Base-by-base conservation (phyloP, 2,329 filamentous ascomycete genomes). In the Fusarium lyarnte region DNA sequence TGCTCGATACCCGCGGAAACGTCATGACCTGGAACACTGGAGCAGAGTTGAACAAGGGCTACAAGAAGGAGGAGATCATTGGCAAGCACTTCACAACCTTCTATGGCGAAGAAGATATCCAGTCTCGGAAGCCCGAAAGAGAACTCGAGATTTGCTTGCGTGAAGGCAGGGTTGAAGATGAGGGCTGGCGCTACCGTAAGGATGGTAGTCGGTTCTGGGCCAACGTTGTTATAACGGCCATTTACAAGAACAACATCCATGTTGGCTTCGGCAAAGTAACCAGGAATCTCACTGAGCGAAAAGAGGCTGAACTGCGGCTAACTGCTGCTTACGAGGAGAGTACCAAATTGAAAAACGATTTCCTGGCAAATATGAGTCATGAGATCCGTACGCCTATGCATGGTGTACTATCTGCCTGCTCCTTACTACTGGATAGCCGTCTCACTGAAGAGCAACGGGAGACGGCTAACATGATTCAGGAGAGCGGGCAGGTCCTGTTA, bases 311-410 rank as follows among this genome's bases (percentile, higher is more conserved):
- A 21, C 14, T 52, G 31, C 43, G 31, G 12, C 25, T 63, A 1
- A 62, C 39, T n/a, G 60, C 60, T n/a, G 60, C 60, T n/a, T 35
- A 61, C 8, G 60, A 63, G 25, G 60, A 63, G 19, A 63, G 60
- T 25, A 31, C 55, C 3, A 35, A 35, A 6, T 19, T 63, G 5
- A 63, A 63, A 7, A 51, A 63, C 17, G 60, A 63, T 9, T 63
- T 63, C 42, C 31, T 63, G 10, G 60, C 60, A 43, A 62, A 63
- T 0, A 63, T 63, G 13, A 63, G 60, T 10, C 60, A 63, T 11
- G 60, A 63, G 43, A 63, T 63, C 31, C 57, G 60, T 10, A 63
- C 60, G 1, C 60, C 60, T 5, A 63, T 63, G 57, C 60, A 63
- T 17, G 60, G 60, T 10, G 36, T 63, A 4, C 57, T 63, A 4